Base-by-base conservation (phyloP, 345 rosid species). In the Brassica nigra region DNA sequence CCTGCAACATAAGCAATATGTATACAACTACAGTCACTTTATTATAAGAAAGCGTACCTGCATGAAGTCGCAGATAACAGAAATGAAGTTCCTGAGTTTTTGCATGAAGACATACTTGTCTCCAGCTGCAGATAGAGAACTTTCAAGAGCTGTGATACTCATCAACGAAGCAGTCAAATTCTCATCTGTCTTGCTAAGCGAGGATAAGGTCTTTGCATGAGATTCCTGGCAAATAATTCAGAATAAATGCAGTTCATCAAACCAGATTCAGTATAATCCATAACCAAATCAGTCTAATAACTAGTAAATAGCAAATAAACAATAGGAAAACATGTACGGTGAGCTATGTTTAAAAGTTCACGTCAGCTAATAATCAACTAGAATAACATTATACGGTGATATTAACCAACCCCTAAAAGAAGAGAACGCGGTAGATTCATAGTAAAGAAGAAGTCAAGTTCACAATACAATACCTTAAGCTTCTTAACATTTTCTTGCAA, bases 61-160 rank as follows among this genome's bases (percentile, higher is more conserved):
- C 93, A 95, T 87, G 86, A 95, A 93, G 81, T 91, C 95, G 85
- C 98, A 93, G 85, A 91, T 79, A 87, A 89, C 92, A 88, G 99
- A 90, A 86, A 95, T 84, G 86, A 87, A 95, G 90, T 90, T 87
- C 86, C 96, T 96, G 81, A 95, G 93, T 89, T 91, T 91, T 89
- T 95, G 98, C 99, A 91, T 89, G 90, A 91, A 95, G 85, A 95
- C 86, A 93, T 86, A 95, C 97, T 90, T 93, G 90, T 95, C 98
- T 86, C 93, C 93, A 72, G 98, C 97, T 59, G 91, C 95, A 79
- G 92, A 75, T 57, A 89, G 82, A 80, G 97, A 86, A 70, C 83
- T 88, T 72, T 95, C 98, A 73, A 93, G 92, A 63, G 86, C 85
- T 80, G 90, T 84, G 76, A 92, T 88, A 82, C 87, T 89, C 85